Conservation (phyloP, 2,329 filamentous ascomycete species). For the Colletotrichum sp. region DNA sequence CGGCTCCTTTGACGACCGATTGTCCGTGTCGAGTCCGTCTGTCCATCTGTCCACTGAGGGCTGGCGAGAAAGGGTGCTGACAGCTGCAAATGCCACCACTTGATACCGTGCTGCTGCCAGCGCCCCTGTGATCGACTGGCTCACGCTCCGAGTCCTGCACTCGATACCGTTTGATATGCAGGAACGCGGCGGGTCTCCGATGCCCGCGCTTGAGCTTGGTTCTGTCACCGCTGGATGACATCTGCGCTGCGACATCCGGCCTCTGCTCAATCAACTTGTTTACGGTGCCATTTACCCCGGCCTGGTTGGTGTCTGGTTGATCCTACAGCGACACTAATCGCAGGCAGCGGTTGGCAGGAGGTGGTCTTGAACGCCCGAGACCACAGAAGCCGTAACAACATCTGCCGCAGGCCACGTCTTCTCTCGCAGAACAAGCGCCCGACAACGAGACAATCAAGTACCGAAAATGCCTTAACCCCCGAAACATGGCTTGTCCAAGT, state of each 20-base stretch:
- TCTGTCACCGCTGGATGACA: background rate
- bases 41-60: background rate
- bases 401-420: background rate
- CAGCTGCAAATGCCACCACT: background rate
- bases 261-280: background rate
- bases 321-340: background rate
- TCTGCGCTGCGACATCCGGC: background rate
- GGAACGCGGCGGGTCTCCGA: background rate
- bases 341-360: background rate
- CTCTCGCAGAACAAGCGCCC: background rate
- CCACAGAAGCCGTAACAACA: background rate
- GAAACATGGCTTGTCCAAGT: background rate
- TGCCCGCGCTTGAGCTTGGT: background rate
- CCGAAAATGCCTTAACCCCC: background rate
- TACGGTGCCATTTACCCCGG: background rate
- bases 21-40: background rate
- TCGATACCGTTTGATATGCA: background rate
- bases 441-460: background rate
- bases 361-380: background rate
- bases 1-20: background rate
- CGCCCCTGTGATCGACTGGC: background rate
- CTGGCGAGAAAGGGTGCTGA: background rate
- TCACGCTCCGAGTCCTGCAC: background rate
- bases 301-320: background rate
- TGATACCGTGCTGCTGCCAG: background rate